These are phyloP conservation scores for Aspergillus fructus DNA, from an alignment of 2,329 filamentous ascomycete species.

Conservation along the genomic window DNA sequence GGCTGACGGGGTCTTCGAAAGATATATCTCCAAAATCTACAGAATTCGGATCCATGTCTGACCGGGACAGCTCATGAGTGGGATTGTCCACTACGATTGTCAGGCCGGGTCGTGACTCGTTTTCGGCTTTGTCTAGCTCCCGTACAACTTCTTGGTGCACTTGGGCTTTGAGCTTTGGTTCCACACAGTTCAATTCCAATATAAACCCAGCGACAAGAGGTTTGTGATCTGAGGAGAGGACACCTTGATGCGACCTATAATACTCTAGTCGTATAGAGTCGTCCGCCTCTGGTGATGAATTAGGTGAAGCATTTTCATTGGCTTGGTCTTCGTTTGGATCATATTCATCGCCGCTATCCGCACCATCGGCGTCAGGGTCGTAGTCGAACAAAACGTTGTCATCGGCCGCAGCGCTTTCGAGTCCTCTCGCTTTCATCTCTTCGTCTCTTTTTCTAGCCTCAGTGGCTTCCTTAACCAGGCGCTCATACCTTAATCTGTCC, in stretches of 20 bases:
- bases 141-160: constrained; percentile 84
- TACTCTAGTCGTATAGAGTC: constrained; percentile 59
- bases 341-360: constrained; percentile 56
- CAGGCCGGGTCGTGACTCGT: constrained; percentile 79
- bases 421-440: constrained; percentile 78
- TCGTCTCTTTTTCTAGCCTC: constrained; percentile 71
- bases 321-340: constrained; percentile 55
- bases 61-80: constrained; percentile 32
- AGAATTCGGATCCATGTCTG: constrained; percentile 47
- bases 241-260: constrained; percentile 84
- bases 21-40: constrained; percentile 77
- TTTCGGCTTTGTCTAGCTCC: constrained; percentile 86
- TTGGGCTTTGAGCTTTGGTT: constrained; percentile 78
- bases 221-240: constrained; percentile 94
- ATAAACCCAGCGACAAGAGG: constrained; percentile 81
- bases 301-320: constrained; percentile 38
- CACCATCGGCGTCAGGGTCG: constrained; percentile 74
- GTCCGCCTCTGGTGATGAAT: constrained; percentile 33
- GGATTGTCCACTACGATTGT: constrained; percentile 75
- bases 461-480: constrained; percentile 62
- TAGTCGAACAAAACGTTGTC: constrained; percentile 88
- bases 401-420: constrained; percentile 71
- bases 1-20: constrained; percentile 65
- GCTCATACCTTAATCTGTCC: constrained; percentile 67
- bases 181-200: constrained; percentile 80